Evolutionary conservation across 805 yeast genomes (phyloP), one percentile per base, ranked within the genome.

Genomic region (Yarrowia sp.): DNA sequence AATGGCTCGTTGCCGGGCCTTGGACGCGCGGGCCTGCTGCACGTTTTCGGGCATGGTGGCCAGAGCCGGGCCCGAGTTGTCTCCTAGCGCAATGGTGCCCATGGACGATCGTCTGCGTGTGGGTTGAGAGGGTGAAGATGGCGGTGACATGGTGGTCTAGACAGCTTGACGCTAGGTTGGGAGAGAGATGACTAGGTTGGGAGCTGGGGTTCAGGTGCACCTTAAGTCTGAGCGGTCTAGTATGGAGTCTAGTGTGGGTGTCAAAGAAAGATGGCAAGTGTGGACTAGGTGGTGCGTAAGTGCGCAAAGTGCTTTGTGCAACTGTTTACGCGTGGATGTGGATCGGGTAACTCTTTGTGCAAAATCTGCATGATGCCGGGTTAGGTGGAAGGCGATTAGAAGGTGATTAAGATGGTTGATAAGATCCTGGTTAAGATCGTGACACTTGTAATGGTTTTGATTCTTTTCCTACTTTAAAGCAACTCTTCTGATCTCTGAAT

Each of bases 1-100:
- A 48, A 77, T 63, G n/a, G 79, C 79, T 40, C 78, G 71, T 65
- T 72, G 73, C 35, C 86, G 77, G 32, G 77, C 73, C 67, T 72
- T 70, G 68, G 84, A 75, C 45, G 81, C 81, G 65, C 77, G 78
- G 70, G 82, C 80, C 69, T 80, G 79, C 69, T 79, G 75, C 66
- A 79, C 79, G 12, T 85, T 79, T 26, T 84, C 79, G n/a, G 81
- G 79, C 86, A 88, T 86, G 1, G 96, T 89, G 12, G 91, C 82
- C 52, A 91, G 81, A 1, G 89, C 83, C 1, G 91, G 88, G 1
- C 86, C 89, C 8, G 86, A 76, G 14, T 83, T 86, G 75, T 91
- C 97, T 32, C 97, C 97, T 4, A 92, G 79, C 66, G 86, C 83
- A 65, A 91, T 86, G 43, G 85, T 83, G 2, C 97, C 97, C 15